A percentile compares a stretch with the other conserved stretches of the same genome.
phyloP scores from a whole-genome alignment of 148 eudicot genomes.

The Cornus kousa region DNA sequence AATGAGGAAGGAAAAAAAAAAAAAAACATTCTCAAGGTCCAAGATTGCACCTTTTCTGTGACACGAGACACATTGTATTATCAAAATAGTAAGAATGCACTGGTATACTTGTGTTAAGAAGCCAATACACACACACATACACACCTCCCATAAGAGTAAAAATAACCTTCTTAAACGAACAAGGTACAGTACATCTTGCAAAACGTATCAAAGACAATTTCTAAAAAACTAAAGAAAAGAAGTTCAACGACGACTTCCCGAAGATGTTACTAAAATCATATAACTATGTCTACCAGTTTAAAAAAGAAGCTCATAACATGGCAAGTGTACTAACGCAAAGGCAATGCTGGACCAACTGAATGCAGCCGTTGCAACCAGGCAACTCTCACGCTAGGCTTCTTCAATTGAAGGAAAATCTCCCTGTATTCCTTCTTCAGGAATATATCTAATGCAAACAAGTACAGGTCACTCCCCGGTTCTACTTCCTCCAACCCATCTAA shows the following conservation, averaged over 20 bases:
- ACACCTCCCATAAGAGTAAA: too few relatives aligned
- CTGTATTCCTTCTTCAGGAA: constrained; percentile 38
- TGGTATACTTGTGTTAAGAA: too few relatives aligned
- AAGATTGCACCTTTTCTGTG: neutral
- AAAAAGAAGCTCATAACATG: neutral
- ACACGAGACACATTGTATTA: neutral
- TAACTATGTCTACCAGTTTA: neutral
- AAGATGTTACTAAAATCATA: neutral
- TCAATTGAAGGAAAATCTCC: constrained; percentile 34
- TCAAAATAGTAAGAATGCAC: neutral
- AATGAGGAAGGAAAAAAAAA: neutral
- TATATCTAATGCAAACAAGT: constrained; percentile 36
- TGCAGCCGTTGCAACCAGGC: constrained; percentile 36
- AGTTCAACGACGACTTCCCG: neutral
- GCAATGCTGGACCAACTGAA: constrained; percentile 19
- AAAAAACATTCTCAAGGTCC: neutral
- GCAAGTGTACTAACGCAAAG: constrained; percentile 1
- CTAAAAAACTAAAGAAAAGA: neutral
- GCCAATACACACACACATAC: neutral
- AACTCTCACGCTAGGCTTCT: constrained; percentile 29
- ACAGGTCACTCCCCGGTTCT: constrained; percentile 33
- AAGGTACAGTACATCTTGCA: neutral
- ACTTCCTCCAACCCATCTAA: constrained; percentile 31
- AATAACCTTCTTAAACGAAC: neutral
- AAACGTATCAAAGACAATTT: neutral